phyloP scores from a whole-genome alignment of 345 rosid genomes.

The Combretum micranthum region DNA sequence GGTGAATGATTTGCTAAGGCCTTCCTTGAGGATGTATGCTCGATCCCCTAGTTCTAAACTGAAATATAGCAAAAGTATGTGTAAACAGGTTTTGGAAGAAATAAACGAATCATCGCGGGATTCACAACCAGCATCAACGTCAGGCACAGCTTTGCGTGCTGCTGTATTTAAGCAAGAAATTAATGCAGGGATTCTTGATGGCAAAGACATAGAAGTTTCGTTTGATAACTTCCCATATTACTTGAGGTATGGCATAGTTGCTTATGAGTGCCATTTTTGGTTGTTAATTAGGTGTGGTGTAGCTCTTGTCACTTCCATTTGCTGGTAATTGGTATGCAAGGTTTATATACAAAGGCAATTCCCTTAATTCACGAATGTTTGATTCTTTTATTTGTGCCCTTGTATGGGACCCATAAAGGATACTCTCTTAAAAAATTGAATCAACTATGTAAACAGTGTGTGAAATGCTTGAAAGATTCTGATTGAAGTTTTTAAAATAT shows the following conservation, averaged over 20 bases:
- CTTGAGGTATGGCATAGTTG: constrained; percentile 49
- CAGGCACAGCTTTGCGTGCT: constrained; percentile 45
- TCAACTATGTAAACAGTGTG: too few relatives aligned
- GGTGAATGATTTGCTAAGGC: constrained; percentile 61
- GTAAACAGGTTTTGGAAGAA: constrained; percentile 76
- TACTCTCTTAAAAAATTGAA: too few relatives aligned
- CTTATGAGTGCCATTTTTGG: background rate
- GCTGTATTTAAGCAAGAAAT: constrained; percentile 56
- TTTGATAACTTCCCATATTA: constrained; percentile 81
- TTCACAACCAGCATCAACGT: constrained; percentile 53
- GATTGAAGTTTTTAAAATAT: too few relatives aligned
- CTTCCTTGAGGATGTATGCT: constrained; percentile 52
- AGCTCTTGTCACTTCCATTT: too few relatives aligned
- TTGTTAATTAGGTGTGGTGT: background rate
- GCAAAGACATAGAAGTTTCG: constrained; percentile 57
- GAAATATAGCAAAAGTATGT: constrained; percentile 59
- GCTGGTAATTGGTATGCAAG: too few relatives aligned
- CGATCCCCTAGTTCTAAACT: constrained; percentile 50
- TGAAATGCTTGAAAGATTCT: too few relatives aligned
- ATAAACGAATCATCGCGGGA: constrained; percentile 57
- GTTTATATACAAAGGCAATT: too few relatives aligned
- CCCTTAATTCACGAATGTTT: too few relatives aligned
- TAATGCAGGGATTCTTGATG: constrained; percentile 74
- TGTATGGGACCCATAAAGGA: too few relatives aligned
- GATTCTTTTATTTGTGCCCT: too few relatives aligned